These are phyloP conservation scores for Zymoseptoria tritici DNA, from an alignment of 2,329 filamentous ascomycete genomes.

Conservation along the genomic window DNA sequence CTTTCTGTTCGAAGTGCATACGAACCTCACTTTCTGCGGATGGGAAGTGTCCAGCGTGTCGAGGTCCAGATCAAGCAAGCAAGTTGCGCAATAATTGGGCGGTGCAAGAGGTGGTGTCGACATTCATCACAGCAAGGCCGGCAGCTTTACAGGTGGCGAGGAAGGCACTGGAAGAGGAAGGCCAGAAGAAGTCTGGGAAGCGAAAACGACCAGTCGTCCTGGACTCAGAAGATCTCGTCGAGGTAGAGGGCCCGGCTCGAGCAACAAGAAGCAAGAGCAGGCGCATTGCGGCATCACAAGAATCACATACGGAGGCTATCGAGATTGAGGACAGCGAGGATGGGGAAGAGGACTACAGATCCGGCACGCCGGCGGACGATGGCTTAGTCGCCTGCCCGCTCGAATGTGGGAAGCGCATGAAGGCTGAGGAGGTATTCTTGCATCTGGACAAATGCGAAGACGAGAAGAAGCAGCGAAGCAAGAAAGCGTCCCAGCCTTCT, in stretches of 20 bases:
- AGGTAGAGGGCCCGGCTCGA: slow-evolving; percentile 18
- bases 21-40: slow-evolving; percentile 74
- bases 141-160: slow-evolving; percentile 57
- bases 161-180: slow-evolving; percentile 20
- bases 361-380: slow-evolving; percentile 47
- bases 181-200: slow-evolving; percentile 37
- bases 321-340: slow-evolving; percentile 36
- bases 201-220: slow-evolving; percentile 39
- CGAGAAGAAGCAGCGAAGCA: slow-evolving; percentile 24
- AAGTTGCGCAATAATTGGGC: slow-evolving; percentile 79
- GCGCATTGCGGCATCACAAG: slow-evolving; percentile 25
- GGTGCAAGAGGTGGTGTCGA: slow-evolving; percentile 74
- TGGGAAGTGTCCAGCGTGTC: slow-evolving; percentile 81
- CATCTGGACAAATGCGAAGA: slow-evolving; percentile 66
- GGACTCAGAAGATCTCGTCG: slow-evolving; percentile 26
- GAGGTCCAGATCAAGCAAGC: slow-evolving; percentile 69
- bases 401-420: slow-evolving; percentile 69
- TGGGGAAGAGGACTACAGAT: slow-evolving; percentile 28
- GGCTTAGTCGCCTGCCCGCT: slow-evolving; percentile 78
- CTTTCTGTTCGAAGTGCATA: slow-evolving; percentile 95
- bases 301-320: slow-evolving; percentile 23
- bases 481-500: slow-evolving; percentile 12
- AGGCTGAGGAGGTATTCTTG: slow-evolving; percentile 65
- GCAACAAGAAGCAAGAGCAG: slow-evolving; percentile 34
- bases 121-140: slow-evolving; percentile 61